phyloP scores from a whole-genome alignment of 345 rosid species.

The Eucalyptus victrix region DNA sequence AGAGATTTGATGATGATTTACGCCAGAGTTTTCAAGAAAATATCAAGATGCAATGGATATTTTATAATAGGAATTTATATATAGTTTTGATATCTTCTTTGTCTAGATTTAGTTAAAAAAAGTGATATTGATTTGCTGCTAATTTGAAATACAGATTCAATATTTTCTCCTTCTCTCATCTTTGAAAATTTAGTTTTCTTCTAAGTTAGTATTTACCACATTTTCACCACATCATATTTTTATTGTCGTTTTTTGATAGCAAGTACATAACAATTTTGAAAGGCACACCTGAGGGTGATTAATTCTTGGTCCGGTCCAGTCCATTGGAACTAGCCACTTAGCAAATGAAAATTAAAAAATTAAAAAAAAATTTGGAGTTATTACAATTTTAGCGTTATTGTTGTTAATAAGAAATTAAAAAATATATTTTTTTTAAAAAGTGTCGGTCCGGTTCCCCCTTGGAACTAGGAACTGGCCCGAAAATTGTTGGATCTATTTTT shows the following conservation, averaged over 20 bases:
- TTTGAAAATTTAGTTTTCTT: background rate
- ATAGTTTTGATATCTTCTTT: too few relatives aligned
- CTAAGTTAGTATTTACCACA: background rate
- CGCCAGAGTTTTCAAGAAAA: too few relatives aligned
- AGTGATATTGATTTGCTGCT: background rate
- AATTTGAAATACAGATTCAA: background rate
- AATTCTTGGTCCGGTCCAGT: accelerated
- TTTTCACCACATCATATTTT: background rate
- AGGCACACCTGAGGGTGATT: background rate
- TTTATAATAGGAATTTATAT: too few relatives aligned
- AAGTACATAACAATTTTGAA: background rate
- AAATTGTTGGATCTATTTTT: too few relatives aligned
- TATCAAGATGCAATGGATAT: too few relatives aligned
- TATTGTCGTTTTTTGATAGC: background rate
- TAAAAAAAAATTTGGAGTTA: too few relatives aligned
- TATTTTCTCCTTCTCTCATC: background rate
- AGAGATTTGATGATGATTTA: background rate
- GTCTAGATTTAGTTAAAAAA: background rate
- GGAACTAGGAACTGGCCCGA: accelerated
- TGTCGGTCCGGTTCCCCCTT: too few relatives aligned
- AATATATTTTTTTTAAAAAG: too few relatives aligned
- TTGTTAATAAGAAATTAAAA: too few relatives aligned
- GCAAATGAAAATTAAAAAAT: too few relatives aligned
- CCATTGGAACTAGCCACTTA: background rate
- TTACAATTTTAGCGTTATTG: too few relatives aligned